phyloP scores from a whole-genome alignment of 1,139 yeast genomes.

The Debaryomyces psychrophilus region DNA sequence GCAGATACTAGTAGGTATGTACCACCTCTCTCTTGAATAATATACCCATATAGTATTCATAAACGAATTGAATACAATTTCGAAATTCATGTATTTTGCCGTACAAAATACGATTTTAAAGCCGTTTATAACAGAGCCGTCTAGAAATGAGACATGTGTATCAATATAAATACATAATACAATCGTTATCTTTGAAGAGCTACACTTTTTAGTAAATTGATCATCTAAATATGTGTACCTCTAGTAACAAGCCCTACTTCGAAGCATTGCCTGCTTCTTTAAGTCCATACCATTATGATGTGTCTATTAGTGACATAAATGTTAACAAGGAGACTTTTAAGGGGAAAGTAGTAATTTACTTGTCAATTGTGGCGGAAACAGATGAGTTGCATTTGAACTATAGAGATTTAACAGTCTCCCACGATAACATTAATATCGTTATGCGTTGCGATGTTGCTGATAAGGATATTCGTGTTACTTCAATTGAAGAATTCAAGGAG shows the following conservation, averaged over 20 bases:
- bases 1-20: background rate
- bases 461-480: conserved; percentile 16
- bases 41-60: background rate
- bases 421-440: conserved; percentile 18
- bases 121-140: conserved; percentile 2
- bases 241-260: conserved; percentile 26
- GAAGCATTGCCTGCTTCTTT: conserved; percentile 51
- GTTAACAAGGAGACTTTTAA: conserved; percentile 34
- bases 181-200: background rate
- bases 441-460: conserved; percentile 10
- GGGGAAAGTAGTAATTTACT: conserved; percentile 46
- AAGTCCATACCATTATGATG: conserved; percentile 47
- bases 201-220: background rate
- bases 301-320: conserved; percentile 43
- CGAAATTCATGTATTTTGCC: background rate
- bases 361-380: conserved; percentile 36
- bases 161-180: background rate
- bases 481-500: conserved; percentile 24
- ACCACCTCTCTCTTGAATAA: background rate
- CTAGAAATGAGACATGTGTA: conserved; percentile 1
- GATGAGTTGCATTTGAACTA: conserved; percentile 46
- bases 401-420: conserved; percentile 33
- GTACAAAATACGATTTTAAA: background rate
- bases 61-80: background rate
- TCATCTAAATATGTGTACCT: conserved; percentile 6